These are phyloP conservation scores for Schizochytrium sp. DNA, from an alignment of 108 stramenopile genomes.

Conservation along the genomic window DNA sequence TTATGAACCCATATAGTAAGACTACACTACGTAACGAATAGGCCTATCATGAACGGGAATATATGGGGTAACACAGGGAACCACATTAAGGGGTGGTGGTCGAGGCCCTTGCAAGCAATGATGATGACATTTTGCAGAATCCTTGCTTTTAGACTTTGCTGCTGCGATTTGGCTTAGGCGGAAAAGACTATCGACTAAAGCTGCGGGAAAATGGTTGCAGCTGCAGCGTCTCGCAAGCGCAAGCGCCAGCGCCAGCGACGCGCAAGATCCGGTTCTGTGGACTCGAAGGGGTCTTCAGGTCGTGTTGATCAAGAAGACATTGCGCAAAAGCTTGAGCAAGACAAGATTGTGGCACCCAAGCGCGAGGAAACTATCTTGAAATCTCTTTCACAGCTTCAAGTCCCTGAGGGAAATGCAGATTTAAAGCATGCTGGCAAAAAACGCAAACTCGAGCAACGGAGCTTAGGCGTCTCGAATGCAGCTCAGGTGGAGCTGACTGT, in stretches of 20 bases:
- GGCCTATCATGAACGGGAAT: too few species aligned
- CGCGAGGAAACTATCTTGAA: not conserved
- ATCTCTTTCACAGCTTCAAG: not conserved
- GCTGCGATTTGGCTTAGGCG: not conserved
- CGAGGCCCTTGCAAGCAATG: not conserved
- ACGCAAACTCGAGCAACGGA: not conserved
- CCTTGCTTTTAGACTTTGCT: too few species aligned
- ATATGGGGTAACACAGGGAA: too few species aligned
- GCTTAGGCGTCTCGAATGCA: not conserved
- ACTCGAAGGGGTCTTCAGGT: too few species aligned
- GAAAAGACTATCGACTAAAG: not conserved
- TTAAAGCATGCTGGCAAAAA: not conserved
- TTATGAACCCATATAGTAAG: too few species aligned
- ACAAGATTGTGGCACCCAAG: not conserved
- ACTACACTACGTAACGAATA: too few species aligned
- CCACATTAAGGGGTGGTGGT: not conserved
- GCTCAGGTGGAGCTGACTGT: slow-evolving; percentile 11
- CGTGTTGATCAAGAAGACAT: too few species aligned
- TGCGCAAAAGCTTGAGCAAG: too few species aligned
- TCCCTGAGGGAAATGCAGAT: not conserved
- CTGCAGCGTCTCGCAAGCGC: too few species aligned
- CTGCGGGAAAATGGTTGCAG: not conserved
- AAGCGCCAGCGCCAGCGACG: too few species aligned
- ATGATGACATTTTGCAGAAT: not conserved
- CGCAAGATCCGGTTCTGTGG: too few species aligned